These are phyloP conservation scores for Daldinia concentrica DNA, from an alignment of 495 filamentous ascomycete genomes.

Conservation along the genomic window DNA sequence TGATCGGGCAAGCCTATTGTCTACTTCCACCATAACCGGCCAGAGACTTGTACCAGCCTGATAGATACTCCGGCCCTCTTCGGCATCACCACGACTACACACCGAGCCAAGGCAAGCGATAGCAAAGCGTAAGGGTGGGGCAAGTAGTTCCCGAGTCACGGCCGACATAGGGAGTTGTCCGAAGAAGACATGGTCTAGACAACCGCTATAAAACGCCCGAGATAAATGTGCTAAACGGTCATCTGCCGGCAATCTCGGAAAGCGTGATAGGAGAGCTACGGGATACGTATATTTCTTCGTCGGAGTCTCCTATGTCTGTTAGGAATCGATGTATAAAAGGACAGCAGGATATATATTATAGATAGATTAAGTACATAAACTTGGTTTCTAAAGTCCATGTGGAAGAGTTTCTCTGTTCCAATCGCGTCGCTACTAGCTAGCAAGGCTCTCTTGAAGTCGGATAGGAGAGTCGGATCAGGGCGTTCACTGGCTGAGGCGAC, in stretches of 20 bases:
- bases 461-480: background rate
- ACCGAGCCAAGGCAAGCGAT: background rate
- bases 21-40: background rate
- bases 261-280: background rate
- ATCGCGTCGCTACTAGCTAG: background rate
- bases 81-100: background rate
- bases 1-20: background rate
- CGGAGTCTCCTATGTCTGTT: background rate
- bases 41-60: background rate
- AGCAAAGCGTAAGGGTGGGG: background rate
- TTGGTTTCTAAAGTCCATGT: background rate
- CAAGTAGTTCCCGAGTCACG: background rate
- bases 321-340: background rate
- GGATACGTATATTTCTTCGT: background rate
- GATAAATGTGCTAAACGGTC: background rate
- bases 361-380: background rate
- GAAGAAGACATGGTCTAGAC: background rate
- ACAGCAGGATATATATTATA: background rate
- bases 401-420: background rate
- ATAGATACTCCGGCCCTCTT: background rate
- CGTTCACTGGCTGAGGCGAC: background rate
- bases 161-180: background rate
- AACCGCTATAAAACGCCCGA: background rate
- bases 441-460: background rate
- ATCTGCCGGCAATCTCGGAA: background rate